A percentile compares a stretch with the other conserved stretches of the same genome.
Evolutionary conservation across 192 early-diverging fungal genomes (phyloP).

Genomic region (Neocallimastix lanati): DNA sequence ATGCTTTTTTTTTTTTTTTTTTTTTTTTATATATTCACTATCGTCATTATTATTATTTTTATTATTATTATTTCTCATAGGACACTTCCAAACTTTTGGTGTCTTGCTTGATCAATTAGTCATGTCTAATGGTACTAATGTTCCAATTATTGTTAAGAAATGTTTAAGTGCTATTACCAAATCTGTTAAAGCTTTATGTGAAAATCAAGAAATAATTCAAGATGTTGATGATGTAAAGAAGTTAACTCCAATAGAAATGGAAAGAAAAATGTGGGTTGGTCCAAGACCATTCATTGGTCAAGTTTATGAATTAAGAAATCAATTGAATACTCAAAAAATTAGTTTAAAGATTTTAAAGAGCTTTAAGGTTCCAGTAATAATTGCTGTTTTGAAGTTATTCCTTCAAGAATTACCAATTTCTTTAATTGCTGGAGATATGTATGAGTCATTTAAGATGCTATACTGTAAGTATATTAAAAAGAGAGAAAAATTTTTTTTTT

Average conservation of each 20-base stretch:
- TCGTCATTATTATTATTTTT: no score
- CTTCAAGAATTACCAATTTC: neutral
- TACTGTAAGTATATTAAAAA: neutral
- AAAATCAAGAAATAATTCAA: neutral
- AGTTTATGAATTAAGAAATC: neutral
- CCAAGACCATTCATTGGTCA: neutral
- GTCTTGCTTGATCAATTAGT: neutral
- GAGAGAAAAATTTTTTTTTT: no score
- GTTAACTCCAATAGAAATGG: neutral
- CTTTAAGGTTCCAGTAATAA: neutral
- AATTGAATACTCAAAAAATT: neutral
- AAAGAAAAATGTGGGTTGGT: neutral
- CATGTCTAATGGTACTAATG: neutral
- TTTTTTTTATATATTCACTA: no score
- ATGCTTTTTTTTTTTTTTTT: no score
- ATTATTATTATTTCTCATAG: no score
- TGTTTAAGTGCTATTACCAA: neutral
- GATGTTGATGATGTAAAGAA: neutral
- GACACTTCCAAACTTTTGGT: neutral
- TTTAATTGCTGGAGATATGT: neutral
- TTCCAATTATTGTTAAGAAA: neutral
- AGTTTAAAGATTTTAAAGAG: neutral
- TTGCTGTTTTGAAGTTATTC: neutral
- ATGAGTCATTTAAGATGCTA: neutral
- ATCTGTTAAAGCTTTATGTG: neutral